Conservation (phyloP, 345 rosid species). For the Ceriops zippeliana region DNA sequence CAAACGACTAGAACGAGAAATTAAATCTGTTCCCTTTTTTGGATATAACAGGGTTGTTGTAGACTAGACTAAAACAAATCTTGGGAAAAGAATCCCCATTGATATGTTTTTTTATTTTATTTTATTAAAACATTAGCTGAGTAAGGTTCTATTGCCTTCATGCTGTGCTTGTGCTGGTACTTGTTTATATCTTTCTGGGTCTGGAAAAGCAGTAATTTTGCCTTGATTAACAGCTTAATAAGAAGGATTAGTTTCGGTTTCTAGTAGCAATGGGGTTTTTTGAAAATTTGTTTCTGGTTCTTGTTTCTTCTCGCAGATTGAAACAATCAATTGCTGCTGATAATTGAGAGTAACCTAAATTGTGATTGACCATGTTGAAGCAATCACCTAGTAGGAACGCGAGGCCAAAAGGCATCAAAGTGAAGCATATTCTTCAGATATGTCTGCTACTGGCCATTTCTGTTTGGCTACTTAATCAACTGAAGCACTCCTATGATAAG, state of each 20-base stretch:
- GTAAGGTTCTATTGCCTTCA: neutral
- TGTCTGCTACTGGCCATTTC: slow-evolving; percentile 43
- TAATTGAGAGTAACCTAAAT: neutral
- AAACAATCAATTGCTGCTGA: neutral
- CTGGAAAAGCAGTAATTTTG: neutral
- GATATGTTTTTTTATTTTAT: neutral
- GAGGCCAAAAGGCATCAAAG: slow-evolving; percentile 58
- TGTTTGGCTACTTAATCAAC: slow-evolving; percentile 58
- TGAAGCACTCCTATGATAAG: slow-evolving; percentile 32
- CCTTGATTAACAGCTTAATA: neutral
- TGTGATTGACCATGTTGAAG: slow-evolving; percentile 32
- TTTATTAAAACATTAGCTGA: no score
- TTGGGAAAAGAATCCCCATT: neutral
- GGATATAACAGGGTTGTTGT: neutral
- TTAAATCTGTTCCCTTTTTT: neutral
- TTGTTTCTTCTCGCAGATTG: slow-evolving; percentile 5
- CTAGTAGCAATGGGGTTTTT: neutral
- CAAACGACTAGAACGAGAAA: neutral
- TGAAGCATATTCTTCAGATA: slow-evolving; percentile 53
- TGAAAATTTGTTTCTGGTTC: neutral
- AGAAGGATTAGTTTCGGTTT: neutral
- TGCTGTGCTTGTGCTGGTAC: neutral
- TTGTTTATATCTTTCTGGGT: neutral
- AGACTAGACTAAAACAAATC: neutral
- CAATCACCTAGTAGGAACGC: slow-evolving; percentile 39